These are phyloP conservation scores for Termitomyces sp. DNA, from an alignment of 1,284 basidiomycete species.

Conservation along the genomic window DNA sequence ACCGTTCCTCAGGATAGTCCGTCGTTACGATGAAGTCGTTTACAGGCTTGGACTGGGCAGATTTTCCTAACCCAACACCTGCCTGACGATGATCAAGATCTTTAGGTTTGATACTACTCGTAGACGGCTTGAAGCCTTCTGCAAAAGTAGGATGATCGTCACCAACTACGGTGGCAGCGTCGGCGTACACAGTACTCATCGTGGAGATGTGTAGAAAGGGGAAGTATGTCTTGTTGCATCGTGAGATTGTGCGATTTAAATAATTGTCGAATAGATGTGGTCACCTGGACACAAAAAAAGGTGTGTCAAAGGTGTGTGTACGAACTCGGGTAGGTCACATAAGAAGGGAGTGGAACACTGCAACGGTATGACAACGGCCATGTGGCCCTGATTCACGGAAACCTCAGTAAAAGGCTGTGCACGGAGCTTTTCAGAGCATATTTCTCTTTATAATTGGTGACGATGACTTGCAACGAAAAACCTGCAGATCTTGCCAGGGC, in stretches of 20 bases:
- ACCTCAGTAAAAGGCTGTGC: neutral
- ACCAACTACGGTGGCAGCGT: slow-evolving; percentile 28
- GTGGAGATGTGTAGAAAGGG: neutral
- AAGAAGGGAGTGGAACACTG: no score
- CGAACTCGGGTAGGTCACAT: no score
- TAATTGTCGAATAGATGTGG: neutral
- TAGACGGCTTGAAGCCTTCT: slow-evolving; percentile 3
- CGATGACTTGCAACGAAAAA: neutral
- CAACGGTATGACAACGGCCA: neutral
- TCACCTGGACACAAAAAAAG: neutral
- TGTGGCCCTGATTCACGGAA: neutral
- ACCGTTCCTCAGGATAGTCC: slow-evolving; percentile 43
- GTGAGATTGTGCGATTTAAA: neutral
- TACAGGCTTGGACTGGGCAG: slow-evolving; percentile 9
- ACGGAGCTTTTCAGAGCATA: neutral
- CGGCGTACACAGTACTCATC: slow-evolving; percentile 20
- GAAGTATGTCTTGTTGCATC: neutral
- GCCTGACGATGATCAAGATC: slow-evolving; percentile 17
- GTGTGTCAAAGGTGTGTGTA: neutral
- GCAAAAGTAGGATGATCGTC: slow-evolving; percentile 22
- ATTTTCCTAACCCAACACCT: slow-evolving; percentile 18
- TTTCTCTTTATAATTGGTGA: neutral
- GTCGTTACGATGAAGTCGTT: slow-evolving; percentile 31
- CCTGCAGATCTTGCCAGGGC: neutral
- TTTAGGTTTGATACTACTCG: slow-evolving; percentile 1